Percentiles rank a stretch among this genome's conserved stretches.
phyloP scores from a whole-genome alignment of 345 rosid species.

The Bruguiera gymnorhiza region DNA sequence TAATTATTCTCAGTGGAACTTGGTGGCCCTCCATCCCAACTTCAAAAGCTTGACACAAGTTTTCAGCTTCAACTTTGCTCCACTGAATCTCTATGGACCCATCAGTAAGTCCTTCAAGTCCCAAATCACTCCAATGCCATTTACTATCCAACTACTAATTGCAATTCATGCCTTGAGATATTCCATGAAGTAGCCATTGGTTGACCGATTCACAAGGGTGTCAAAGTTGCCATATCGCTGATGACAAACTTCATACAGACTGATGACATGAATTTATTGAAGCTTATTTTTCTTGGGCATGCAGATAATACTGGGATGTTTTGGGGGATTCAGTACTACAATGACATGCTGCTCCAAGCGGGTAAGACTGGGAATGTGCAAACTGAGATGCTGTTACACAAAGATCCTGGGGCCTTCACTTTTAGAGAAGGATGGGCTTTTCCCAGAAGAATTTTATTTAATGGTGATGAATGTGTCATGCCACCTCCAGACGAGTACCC shows the following conservation, averaged over 20 bases:
- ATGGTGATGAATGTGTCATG: slow-evolving; percentile 93
- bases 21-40: slow-evolving; percentile 81
- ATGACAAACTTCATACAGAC: too few species aligned
- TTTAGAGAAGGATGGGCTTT: slow-evolving; percentile 83
- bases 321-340: slow-evolving; percentile 74
- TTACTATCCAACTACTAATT: too few species aligned
- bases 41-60: slow-evolving; percentile 48
- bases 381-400: slow-evolving; percentile 59
- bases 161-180: too few species aligned
- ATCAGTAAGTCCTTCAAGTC: slow-evolving; percentile 46
- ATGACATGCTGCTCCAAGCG: slow-evolving; percentile 64
- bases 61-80: slow-evolving; percentile 71
- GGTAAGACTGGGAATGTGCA: slow-evolving; percentile 66
- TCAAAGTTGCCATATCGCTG: too few species aligned
- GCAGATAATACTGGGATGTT: slow-evolving; percentile 82
- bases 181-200: too few species aligned
- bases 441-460: slow-evolving; percentile 67
- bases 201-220: too few species aligned
- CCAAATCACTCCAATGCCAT: too few species aligned
- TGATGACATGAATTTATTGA: too few species aligned
- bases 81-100: slow-evolving; percentile 44
- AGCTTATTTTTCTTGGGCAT: too few species aligned
- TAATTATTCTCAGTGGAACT: slow-evolving; percentile 73
- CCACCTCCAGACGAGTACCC: slow-evolving; percentile 77
- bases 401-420: slow-evolving; percentile 51